Conservation (phyloP, 2,329 filamentous ascomycete species). For the Fonsecaea monophora region DNA sequence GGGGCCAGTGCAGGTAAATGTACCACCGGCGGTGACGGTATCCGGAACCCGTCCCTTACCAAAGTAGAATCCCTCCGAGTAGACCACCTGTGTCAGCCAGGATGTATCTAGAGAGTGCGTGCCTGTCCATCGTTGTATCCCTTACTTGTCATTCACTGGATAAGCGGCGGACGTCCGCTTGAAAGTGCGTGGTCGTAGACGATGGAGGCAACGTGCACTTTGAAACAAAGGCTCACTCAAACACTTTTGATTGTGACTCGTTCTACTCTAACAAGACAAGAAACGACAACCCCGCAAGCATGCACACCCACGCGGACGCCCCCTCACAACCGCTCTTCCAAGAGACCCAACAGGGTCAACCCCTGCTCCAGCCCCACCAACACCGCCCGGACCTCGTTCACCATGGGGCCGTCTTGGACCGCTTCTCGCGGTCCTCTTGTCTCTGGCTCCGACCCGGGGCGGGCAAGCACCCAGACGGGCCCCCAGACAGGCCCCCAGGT, state of each 20-base stretch:
- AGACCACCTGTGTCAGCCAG: neutral
- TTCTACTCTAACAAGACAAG: neutral
- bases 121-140: neutral
- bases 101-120: neutral
- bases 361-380: constrained; percentile 21
- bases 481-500: constrained; percentile 22
- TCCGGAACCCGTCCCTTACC: too few relatives aligned
- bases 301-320: neutral
- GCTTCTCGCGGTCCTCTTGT: neutral
- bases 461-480: constrained; percentile 17
- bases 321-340: constrained; percentile 13
- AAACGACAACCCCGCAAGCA: neutral
- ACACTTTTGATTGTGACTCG: neutral
- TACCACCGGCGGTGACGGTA: neutral
- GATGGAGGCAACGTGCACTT: neutral
- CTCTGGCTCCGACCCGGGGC: neutral
- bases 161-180: neutral
- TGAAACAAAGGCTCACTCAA: neutral
- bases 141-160: neutral
- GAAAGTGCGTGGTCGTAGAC: neutral
- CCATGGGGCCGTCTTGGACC: neutral
- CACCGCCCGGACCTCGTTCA: constrained; percentile 9
- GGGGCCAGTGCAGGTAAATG: neutral
- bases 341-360: constrained; percentile 24
- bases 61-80: neutral